These are phyloP conservation scores for Metschnikowia arizonensis DNA, from an alignment of 805 yeast species.

Conservation along the genomic window DNA sequence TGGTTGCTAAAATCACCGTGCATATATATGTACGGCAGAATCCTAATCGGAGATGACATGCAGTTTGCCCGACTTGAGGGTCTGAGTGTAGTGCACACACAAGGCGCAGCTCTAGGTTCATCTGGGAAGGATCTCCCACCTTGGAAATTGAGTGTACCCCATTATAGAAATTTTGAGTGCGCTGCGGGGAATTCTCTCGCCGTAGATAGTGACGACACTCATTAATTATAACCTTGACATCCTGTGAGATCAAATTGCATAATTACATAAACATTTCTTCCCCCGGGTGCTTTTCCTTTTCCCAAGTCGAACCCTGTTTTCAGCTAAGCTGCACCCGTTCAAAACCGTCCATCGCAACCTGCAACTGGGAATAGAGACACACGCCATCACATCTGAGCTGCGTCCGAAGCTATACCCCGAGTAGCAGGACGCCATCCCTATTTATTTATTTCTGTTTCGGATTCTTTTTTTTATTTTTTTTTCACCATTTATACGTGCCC, in stretches of 20 bases:
- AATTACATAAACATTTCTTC: not conserved
- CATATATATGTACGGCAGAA: not conserved
- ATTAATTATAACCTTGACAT: not conserved
- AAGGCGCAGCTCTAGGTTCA: not conserved
- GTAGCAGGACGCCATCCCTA: not conserved
- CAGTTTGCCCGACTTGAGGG: not conserved
- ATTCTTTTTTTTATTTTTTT: no score
- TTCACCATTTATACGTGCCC: not conserved
- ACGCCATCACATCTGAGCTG: not conserved
- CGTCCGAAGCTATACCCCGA: not conserved
- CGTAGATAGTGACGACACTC: not conserved
- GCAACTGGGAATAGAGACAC: not conserved
- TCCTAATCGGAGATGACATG: not conserved
- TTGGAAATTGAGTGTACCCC: conserved; percentile 2
- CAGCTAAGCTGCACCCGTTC: not conserved
- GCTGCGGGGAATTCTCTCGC: conserved; percentile 3
- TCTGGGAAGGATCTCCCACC: not conserved
- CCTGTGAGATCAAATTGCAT: not conserved
- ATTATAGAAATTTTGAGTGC: conserved; percentile 4
- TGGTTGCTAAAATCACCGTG: not conserved
- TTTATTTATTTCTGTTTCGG: not conserved
- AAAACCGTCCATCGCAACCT: not conserved
- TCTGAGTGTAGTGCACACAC: conserved; percentile 4
- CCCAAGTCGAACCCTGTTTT: not conserved
- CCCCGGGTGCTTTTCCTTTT: not conserved